These are phyloP conservation scores for Ceratocystis cubensis DNA, from an alignment of 2,329 filamentous ascomycete genomes.

Conservation along the genomic window DNA sequence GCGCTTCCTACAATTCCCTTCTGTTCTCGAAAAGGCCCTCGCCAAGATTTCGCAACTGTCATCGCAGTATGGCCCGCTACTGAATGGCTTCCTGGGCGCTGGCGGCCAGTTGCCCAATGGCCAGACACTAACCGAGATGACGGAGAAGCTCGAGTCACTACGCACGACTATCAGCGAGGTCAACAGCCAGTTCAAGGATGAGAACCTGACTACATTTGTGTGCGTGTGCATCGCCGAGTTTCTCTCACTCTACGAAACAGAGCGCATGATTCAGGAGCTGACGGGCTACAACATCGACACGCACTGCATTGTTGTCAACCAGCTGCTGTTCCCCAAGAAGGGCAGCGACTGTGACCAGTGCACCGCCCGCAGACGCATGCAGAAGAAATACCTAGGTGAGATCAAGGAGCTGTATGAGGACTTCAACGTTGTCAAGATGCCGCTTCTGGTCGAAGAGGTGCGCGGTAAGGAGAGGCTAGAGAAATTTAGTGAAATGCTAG, in stretches of 20 bases:
- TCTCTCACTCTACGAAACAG: constrained; percentile 90
- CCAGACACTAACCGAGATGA: constrained; percentile 82
- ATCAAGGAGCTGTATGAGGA: constrained; percentile 93
- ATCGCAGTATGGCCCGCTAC: constrained; percentile 85
- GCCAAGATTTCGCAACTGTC: constrained; percentile 92
- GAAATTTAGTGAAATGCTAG: constrained; percentile 76
- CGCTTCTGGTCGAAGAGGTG: constrained; percentile 86
- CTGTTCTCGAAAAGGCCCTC: constrained; percentile 95
- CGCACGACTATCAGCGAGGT: constrained; percentile 90
- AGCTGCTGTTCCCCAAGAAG: constrained; percentile 82
- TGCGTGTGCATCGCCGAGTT: constrained; percentile 99
- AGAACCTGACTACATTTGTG: constrained; percentile 89
- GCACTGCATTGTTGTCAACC: constrained; percentile 95
- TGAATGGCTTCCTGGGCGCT: constrained; percentile 81
- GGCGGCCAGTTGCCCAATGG: constrained; percentile 69
- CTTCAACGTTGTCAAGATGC: constrained; percentile 99
- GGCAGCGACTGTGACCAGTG: constrained; percentile 88
- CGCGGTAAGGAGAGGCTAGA: constrained; percentile 88
- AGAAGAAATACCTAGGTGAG: constrained; percentile 97
- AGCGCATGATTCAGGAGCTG: constrained; percentile 98
- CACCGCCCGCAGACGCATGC: constrained; percentile 90
- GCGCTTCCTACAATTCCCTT: constrained; percentile 95
- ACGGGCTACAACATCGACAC: constrained; percentile 89
- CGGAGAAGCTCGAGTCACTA: constrained; percentile 86
- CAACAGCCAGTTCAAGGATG: constrained; percentile 96